Evolutionary conservation across 2,329 filamentous ascomycete species (phyloP), one percentile per base, ranked within the genome.

Genomic region (Talaromyces piceae): DNA sequence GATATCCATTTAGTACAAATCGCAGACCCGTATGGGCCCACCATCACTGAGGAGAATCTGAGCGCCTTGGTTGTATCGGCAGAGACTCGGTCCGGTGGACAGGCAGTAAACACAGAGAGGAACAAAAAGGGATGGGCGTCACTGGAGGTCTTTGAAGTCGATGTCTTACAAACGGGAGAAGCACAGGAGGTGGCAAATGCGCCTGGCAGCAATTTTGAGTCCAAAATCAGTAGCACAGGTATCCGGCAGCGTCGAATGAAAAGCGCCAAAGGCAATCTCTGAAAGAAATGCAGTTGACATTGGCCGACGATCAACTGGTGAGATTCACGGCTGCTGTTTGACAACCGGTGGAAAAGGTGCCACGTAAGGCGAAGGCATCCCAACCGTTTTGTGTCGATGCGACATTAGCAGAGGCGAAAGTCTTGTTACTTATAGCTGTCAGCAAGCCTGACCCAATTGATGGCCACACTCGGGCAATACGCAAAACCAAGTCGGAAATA

Each of bases 201-300:
- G 23, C 67, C 70, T 41, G 67, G 71, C 11, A 79, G 83, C 51
- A 77, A 79, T 57, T 95, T 94, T 68, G 81, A 84, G 23, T 79
- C 80, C 55, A 97, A 96, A 72, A 87, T 96, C 59, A 95, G 90
- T 74, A 96, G 91, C 70, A 94, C 91, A 1, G 86, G 86, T 52
- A 95, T 95, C 59, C 76, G 86, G 57, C 77, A 77, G 55, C 75
- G 75, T 25, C 66, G 63, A 53, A 69, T 67, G 67, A 63, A 72
- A 50, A 56, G 63, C 52, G 63, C 68, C 26, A 67, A 65, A 56
- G 62, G 54, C 26, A 50, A 22, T 43, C 51, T 53, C 39, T 47
- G 31, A 46, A 41, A 47, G 27, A 45, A 5, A 41, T 4, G 47
- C 44, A 33, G 13, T 43, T 31, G 41, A 20, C 46, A 43, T 31